Evolutionary conservation across 441 rosid genomes (phyloP), one percentile per base, ranked within the genome.

Genomic region (Pelargonium cotyledonis): DNA sequence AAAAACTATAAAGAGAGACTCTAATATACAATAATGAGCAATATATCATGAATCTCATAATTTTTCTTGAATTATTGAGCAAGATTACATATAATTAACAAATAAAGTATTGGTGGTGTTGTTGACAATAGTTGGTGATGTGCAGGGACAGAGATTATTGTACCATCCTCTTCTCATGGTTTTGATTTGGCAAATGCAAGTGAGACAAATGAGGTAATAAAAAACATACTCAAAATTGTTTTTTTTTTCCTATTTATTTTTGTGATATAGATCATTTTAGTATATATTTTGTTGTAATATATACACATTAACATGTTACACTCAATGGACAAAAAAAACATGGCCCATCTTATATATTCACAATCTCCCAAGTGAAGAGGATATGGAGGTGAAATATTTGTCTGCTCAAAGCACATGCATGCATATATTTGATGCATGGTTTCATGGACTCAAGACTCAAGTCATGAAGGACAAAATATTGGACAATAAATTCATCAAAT

Each of bases 131-230:
- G 49, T 44, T 67, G 40, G 31, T 65, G 49, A 44, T 67, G 15
- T 75, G 68, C 85, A 80, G 84, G 78, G 35, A 19, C 66, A 51
- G 72, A 72, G 62, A 53, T 65, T 60, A 35, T 67, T 46, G 44
- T 63, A 62, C 12, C 49, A 44, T 44, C 49, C 10, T 60, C 75
- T 68, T 76, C 80, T 65, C 68, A 63, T 21, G 61, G 55, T 46
- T 44, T 44, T 9, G 49, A 44, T 44, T 44, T 6, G 49, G 12
- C 49, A 44, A 44, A 44, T 8, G 14, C 49, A 44, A 44, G 49
- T 44, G 12, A 44, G 49, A 44, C 49, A 44, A 44, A 44, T 44
- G 8, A 78, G 88, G 85, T 82, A 73, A 69, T 10, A 2, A 16
- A 11, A 5, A 16, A 71, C 16, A 26, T 14, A 49, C 14, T 46